phyloP scores from a whole-genome alignment of 805 yeast species.

The Maudiozyma saulgeensis region DNA sequence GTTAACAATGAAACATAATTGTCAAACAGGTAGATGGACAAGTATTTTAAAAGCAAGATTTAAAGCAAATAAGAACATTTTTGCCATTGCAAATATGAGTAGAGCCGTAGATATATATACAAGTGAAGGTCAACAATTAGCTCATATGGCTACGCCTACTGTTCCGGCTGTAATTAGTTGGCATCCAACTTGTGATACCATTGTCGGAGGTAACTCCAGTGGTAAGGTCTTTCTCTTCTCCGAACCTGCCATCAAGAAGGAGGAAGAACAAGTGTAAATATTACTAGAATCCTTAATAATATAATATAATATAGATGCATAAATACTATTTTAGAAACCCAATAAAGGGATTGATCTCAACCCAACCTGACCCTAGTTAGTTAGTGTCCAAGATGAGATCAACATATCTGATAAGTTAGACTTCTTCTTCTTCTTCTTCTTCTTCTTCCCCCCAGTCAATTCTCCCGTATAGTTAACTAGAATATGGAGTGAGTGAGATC shows the following conservation, averaged over 20 bases:
- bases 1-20: slow-evolving; percentile 69
- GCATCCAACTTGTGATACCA: slow-evolving; percentile 84
- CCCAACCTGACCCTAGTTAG: too few relatives aligned
- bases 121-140: slow-evolving; percentile 66
- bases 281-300: too few relatives aligned
- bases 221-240: slow-evolving; percentile 68
- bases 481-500: neutral
- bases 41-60: slow-evolving; percentile 81
- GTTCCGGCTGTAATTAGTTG: slow-evolving; percentile 85
- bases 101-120: slow-evolving; percentile 75
- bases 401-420: too few relatives aligned
- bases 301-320: too few relatives aligned
- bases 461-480: neutral
- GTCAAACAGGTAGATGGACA: slow-evolving; percentile 97
- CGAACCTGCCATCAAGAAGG: slow-evolving; percentile 3
- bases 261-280: neutral
- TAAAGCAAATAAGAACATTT: slow-evolving; percentile 68
- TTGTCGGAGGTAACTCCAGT: slow-evolving; percentile 88
- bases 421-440: too few relatives aligned
- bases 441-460: neutral
- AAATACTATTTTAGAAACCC: too few relatives aligned
- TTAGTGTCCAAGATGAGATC: too few relatives aligned
- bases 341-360: too few relatives aligned
- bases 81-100: slow-evolving; percentile 90
- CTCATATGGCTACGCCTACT: slow-evolving; percentile 72